Conservation (phyloP, 1,284 basidiomycete genomes). For the Golubevia sp. region DNA sequence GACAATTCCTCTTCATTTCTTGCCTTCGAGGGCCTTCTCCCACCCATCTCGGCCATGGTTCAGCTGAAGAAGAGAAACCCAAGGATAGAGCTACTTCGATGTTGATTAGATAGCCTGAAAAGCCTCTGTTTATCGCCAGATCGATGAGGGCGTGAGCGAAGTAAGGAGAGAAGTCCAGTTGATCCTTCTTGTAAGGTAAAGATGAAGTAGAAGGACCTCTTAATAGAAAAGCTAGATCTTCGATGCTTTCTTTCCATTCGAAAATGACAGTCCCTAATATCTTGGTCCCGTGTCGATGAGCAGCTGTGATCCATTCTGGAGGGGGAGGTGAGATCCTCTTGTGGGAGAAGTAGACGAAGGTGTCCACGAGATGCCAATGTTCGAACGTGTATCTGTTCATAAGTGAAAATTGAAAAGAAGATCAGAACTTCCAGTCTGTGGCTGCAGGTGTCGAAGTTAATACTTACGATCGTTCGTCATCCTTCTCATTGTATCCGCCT, state of each 20-base stretch:
- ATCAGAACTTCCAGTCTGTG: no score
- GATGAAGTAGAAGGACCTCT: slow-evolving; percentile 26
- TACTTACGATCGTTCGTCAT: not conserved
- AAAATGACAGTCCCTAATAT: slow-evolving; percentile 50
- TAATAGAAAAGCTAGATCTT: slow-evolving; percentile 29
- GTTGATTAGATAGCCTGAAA: slow-evolving; percentile 47
- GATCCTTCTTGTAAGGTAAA: slow-evolving; percentile 7
- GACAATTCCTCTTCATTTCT: slow-evolving; percentile 28
- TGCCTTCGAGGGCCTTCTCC: slow-evolving; percentile 12
- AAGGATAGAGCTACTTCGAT: slow-evolving; percentile 38
- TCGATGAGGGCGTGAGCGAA: slow-evolving; percentile 37
- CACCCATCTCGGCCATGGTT: slow-evolving; percentile 24
- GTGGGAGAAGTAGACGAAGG: slow-evolving; percentile 51
- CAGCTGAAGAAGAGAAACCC: slow-evolving; percentile 22
- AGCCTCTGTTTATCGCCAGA: slow-evolving; percentile 27
- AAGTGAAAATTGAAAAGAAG: no score
- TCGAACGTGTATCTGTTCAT: slow-evolving; percentile 35
- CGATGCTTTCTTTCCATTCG: slow-evolving; percentile 42
- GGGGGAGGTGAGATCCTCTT: slow-evolving; percentile 41
- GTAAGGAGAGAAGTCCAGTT: slow-evolving; percentile 24
- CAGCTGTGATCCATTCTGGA: slow-evolving; percentile 30
- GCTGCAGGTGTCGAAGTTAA: no score
- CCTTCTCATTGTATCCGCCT: slow-evolving; percentile 42
- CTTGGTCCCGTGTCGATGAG: slow-evolving; percentile 25
- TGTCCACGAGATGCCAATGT: slow-evolving; percentile 35